Base-by-base conservation (phyloP, 2,329 filamentous ascomycete genomes). In the Coniella vitis region DNA sequence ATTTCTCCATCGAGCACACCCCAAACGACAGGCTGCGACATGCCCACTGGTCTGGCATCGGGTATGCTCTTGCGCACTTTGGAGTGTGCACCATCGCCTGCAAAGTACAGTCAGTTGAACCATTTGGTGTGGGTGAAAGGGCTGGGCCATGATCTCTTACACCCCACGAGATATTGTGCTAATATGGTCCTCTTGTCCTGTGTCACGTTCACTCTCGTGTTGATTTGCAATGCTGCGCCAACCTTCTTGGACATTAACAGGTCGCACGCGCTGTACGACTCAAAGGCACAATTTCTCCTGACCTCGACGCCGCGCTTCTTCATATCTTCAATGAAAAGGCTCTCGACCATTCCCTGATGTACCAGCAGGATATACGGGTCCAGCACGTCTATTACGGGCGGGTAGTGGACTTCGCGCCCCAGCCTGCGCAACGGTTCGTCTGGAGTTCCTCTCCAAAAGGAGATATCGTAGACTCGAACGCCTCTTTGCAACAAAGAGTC, bases 311-410 rank as follows among this genome's bases (percentile, higher is more conserved):
- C 83, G 41, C 84, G 74, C 57, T 81, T 76, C 55, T 71, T 71
- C 63, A 89, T 73, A 58, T 89, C 85, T 8, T 85, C 73, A 45
- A 87, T 76, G 57, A 90, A 81, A 2, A 86, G 65, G 40, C 78
- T 76, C 65, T 89, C 86, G 0, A 89, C 76, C 76, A 88, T 87
- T 41, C 86, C 85, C 64, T 90, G 85, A 60, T 89, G 86, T 16
- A 78, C 75, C 17, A 80, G 68, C 53, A 79, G 65, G 52, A 80
- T 77, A 54, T 77, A 80, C 13, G 75, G 74, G 53, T 78, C 74
- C 45, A 79, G 59, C 10, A 80, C 73, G 57, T 80, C 76, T 43
- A 79, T 54, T n/a, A 54, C 68, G 2, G 75, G 73, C 7, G 82
- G 85, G 60, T 87, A 89, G 62, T 88, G 84, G 14, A 81, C 67